Base-by-base conservation (phyloP, 805 yeast species). In the Vanderwaltozyma yarrowii region DNA sequence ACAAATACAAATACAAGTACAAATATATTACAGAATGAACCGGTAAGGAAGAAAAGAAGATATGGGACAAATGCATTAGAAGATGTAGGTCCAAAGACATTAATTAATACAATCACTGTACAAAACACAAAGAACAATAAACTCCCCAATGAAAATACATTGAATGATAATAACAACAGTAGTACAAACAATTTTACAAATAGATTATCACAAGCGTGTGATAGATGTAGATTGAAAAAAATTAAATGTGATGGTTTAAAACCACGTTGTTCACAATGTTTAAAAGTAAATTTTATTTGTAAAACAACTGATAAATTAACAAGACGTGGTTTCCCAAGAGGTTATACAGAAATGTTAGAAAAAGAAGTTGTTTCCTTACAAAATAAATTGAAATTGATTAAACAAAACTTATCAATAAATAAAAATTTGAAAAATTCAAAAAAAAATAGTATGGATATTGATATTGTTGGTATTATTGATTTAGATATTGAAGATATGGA, bases 311-410 rank as follows among this genome's bases (percentile, higher is more conserved):
- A 81, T 59, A 80, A 78, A 52, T 59, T 82, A 20, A 76, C 87
- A 0, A 67, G 94, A 58, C 66, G 86, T 42, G 83, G 88, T 1
- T 80, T 81, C 44, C 89, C 92, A 3, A 78, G 78, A 49, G 89
- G 92, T 0, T 82, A 82, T 51, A 82, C 94, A 1, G 85, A 80
- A 58, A 76, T 75, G 48, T 60, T 82, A 46, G 94, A 82, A 50
- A 68, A 67, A 39, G 76, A 74, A 47, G 64, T 82, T 32, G 69
- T 74, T 25, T 70, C 69, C 25, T 61, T 81, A 38, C 87, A 81
- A 52, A 32, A 33, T 11, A 32, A 32, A 32, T 15, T 32, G 5
- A 71, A 73, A 26, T 8, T 44, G 30, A 19, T 52, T 16, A 43
- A 43, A 13, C 27, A 31, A 10, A 21, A 9, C 16, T 17, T 7